phyloP scores from a whole-genome alignment of 768 basidiomycete species.

The Hericium rajendrae region DNA sequence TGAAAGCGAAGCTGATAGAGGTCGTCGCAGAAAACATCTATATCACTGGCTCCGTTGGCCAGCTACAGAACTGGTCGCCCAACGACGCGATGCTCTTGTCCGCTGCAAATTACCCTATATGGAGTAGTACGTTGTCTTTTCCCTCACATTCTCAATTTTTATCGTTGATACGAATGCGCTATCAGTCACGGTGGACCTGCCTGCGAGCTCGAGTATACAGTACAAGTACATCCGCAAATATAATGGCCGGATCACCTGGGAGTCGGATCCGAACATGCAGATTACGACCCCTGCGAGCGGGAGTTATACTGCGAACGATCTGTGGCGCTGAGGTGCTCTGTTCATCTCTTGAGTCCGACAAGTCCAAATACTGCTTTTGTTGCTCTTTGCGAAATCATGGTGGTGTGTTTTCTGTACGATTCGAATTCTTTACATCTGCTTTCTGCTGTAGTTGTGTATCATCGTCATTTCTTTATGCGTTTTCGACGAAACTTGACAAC shows the following conservation, averaged over 20 bases:
- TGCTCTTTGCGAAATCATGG: too few relatives aligned
- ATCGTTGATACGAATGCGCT: background rate
- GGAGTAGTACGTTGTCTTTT: conserved; percentile 48
- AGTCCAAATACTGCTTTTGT: too few relatives aligned
- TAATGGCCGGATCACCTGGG: conserved; percentile 55
- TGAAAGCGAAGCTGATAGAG: background rate
- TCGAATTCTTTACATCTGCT: too few relatives aligned
- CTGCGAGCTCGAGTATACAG: conserved; percentile 43
- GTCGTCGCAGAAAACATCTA: conserved; percentile 46
- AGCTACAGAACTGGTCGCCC: conserved; percentile 50
- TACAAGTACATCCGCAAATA: conserved; percentile 65
- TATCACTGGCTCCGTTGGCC: conserved; percentile 49
- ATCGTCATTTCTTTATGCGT: too few relatives aligned
- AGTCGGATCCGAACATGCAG: conserved; percentile 52
- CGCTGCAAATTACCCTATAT: conserved; percentile 49
- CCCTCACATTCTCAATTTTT: background rate
- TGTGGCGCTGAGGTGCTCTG: conserved; percentile 19
- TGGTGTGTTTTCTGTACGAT: too few relatives aligned
- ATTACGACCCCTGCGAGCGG: conserved; percentile 38
- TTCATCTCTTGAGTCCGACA: too few relatives aligned
- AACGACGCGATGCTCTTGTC: conserved; percentile 46
- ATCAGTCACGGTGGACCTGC: conserved; percentile 49
- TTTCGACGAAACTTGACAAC: too few relatives aligned
- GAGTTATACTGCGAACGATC: conserved; percentile 17
- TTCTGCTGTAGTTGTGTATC: too few relatives aligned